These are phyloP conservation scores for Themeda triandra DNA, from an alignment of 176 grass and related monocot species.

Conservation along the genomic window DNA sequence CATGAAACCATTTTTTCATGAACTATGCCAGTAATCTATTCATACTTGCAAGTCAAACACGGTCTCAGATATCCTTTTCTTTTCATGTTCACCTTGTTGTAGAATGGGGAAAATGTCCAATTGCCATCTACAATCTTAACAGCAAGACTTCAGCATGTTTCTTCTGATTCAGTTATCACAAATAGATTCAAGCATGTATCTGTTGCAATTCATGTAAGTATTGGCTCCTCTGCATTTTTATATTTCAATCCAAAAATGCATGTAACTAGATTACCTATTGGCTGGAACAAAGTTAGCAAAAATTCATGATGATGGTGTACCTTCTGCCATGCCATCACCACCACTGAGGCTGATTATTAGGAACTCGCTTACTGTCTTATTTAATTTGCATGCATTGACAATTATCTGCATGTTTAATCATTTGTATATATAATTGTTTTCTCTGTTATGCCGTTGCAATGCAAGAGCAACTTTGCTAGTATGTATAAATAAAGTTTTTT, in stretches of 20 bases:
- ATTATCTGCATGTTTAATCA: neutral
- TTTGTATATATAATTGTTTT: neutral
- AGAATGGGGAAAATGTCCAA: constrained; percentile 47
- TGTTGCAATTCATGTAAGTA: constrained; percentile 64
- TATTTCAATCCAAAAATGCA: constrained; percentile 11
- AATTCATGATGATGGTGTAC: neutral
- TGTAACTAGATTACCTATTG: constrained; percentile 22
- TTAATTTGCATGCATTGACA: neutral
- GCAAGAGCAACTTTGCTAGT: neutral
- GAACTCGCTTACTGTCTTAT: neutral
- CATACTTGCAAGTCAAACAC: neutral
- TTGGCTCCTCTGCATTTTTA: neutral
- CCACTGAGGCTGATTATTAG: neutral
- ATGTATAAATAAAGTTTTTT: neutral
- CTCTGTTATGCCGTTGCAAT: neutral
- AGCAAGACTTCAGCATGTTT: constrained; percentile 51
- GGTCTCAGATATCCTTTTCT: neutral
- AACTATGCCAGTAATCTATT: neutral
- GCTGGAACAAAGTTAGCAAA: neutral
- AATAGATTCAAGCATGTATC: constrained; percentile 53
- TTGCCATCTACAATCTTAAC: constrained; percentile 41
- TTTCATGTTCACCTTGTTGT: constrained; percentile 36
- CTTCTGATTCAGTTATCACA: constrained; percentile 53
- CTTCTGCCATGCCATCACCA: neutral
- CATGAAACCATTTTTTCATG: neutral